Percentiles rank a stretch among this genome's conserved stretches.
Conservation (phyloP, 768 basidiomycete species). For the Coprinopsis cinerea region DNA sequence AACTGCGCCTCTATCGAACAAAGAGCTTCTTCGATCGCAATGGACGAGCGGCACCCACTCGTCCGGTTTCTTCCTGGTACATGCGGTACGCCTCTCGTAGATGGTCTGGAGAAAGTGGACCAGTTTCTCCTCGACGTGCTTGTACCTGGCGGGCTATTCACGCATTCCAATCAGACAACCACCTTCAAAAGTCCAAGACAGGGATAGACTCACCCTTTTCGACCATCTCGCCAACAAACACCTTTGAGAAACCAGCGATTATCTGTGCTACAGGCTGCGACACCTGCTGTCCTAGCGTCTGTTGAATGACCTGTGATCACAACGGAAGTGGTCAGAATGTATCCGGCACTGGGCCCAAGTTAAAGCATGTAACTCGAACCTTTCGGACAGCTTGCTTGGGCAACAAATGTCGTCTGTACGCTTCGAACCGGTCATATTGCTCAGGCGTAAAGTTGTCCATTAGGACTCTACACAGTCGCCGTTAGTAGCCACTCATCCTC, state of each 20-base stretch:
- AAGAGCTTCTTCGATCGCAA: conserved; percentile 69
- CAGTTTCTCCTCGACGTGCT: conserved; percentile 60
- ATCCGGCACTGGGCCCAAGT: no score
- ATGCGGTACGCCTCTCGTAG: conserved; percentile 82
- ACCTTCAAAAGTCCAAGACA: neutral
- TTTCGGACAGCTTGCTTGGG: conserved; percentile 80
- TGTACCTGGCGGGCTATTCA: conserved; percentile 70
- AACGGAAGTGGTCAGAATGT: neutral
- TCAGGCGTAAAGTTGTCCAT: conserved; percentile 83
- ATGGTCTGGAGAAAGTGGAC: conserved; percentile 83
- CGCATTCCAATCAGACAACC: neutral
- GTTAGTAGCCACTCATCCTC: neutral
- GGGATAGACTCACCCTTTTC: conserved; percentile 62
- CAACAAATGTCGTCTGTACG: conserved; percentile 77
- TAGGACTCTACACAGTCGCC: conserved; percentile 49
- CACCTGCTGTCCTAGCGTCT: conserved; percentile 73
- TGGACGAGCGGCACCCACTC: conserved; percentile 73
- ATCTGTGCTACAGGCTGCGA: conserved; percentile 85
- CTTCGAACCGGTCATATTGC: conserved; percentile 87
- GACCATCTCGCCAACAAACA: conserved; percentile 89
- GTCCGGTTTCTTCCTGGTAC: conserved; percentile 78
- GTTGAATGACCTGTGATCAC: conserved; percentile 66
- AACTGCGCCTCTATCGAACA: conserved; percentile 38
- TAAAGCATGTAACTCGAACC: conserved; percentile 32
- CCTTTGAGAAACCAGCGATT: conserved; percentile 85